Conservation (phyloP, 108 stramenopile genomes). For the Pseudonitzschia multiseries region DNA sequence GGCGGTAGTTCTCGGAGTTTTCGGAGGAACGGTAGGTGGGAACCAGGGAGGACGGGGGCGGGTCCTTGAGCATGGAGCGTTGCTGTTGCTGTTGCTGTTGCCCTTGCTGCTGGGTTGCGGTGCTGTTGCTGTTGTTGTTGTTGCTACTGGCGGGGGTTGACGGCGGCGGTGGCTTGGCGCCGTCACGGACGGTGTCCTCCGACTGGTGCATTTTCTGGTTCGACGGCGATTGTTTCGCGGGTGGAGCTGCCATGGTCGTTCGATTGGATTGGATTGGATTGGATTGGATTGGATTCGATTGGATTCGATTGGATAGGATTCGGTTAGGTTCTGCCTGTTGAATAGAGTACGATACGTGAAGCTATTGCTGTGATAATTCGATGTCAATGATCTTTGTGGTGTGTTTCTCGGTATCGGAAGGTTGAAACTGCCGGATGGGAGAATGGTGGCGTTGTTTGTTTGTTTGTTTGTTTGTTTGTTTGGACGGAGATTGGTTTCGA, state of each 20-base stretch:
- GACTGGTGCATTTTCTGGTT: conserved; percentile 17
- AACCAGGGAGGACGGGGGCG: background rate
- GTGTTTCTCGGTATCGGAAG: too few relatives aligned
- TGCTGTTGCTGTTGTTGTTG: too few relatives aligned
- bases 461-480: too few relatives aligned
- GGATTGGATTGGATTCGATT: background rate
- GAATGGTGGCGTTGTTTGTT: too few relatives aligned
- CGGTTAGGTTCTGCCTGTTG: too few relatives aligned
- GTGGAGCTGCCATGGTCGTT: conserved; percentile 32
- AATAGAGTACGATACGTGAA: too few relatives aligned
- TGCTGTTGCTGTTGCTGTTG: background rate
- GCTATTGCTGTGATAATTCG: too few relatives aligned
- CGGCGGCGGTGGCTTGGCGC: conserved; percentile 9
- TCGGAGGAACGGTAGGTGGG: conserved; percentile 55
- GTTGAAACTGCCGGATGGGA: too few relatives aligned
- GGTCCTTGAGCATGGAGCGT: background rate
- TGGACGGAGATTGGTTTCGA: too few relatives aligned
- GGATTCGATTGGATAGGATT: background rate
- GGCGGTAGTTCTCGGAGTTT: conserved; percentile 36
- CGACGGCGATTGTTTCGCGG: conserved; percentile 33
- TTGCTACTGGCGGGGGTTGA: too few relatives aligned
- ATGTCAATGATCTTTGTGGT: too few relatives aligned
- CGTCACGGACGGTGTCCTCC: background rate
- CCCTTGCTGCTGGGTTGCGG: too few relatives aligned
- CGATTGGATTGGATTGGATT: background rate